These are phyloP conservation scores for Lasiosphaeria ovina DNA, from an alignment of 495 filamentous ascomycete species.

Conservation along the genomic window DNA sequence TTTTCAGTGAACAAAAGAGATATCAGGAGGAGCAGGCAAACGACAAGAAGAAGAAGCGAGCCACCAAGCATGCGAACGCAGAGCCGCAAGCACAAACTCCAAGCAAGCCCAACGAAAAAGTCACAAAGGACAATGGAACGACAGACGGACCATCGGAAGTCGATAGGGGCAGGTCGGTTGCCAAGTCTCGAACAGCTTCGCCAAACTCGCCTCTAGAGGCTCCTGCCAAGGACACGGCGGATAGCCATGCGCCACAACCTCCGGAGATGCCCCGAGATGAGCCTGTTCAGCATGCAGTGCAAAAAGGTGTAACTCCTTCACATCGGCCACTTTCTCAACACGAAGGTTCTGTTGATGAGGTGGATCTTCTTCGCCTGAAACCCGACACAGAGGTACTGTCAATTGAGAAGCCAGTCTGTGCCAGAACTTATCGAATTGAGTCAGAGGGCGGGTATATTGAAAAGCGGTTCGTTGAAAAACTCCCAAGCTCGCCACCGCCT, in stretches of 20 bases:
- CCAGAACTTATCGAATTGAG: neutral
- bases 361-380: constrained; percentile 3
- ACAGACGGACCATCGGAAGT: too few relatives aligned
- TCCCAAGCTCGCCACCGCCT: neutral
- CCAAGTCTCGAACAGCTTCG: too few relatives aligned
- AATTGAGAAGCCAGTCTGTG: neutral
- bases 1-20: constrained; percentile 34
- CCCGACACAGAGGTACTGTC: neutral
- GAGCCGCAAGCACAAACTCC: neutral
- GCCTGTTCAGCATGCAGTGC: neutral
- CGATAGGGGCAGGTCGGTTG: too few relatives aligned
- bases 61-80: neutral
- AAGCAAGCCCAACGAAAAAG: neutral
- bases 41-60: constrained; percentile 20
- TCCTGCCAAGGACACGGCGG: too few relatives aligned
- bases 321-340: neutral
- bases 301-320: neutral
- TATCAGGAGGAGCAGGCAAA: constrained; percentile 30
- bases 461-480: neutral
- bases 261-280: neutral
- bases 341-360: constrained; percentile 8
- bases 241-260: too few relatives aligned
- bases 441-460: neutral
- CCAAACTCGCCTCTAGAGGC: too few relatives aligned
- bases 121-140: neutral